A percentile compares a stretch with the other conserved stretches of the same genome.
Evolutionary conservation across 768 basidiomycete genomes (phyloP).

Genomic region (Lyophyllum shimeji): DNA sequence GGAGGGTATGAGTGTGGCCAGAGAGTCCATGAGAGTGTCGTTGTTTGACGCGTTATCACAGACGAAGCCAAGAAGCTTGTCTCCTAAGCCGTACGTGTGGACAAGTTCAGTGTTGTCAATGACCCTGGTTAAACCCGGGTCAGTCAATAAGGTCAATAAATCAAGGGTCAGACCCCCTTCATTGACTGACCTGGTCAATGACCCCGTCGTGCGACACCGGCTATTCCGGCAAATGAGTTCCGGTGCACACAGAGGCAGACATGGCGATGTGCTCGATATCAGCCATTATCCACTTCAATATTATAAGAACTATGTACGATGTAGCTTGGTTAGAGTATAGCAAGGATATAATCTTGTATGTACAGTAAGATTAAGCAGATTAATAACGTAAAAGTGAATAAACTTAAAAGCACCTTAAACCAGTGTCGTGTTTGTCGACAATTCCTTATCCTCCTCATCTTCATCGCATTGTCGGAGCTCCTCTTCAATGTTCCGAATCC

Average conservation of each 20-base stretch:
- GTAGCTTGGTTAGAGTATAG: not conserved
- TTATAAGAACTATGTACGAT: not conserved
- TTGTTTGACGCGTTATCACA: conserved; percentile 10
- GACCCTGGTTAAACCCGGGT: not conserved
- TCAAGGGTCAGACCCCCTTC: not conserved
- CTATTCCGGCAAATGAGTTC: not conserved
- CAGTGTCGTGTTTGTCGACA: not conserved
- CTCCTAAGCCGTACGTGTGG: no score
- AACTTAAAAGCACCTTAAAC: not conserved
- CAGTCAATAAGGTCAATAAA: not conserved
- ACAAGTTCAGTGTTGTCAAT: not conserved
- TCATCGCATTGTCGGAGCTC: not conserved
- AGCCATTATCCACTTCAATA: not conserved
- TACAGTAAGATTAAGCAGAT: not conserved
- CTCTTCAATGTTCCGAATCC: not conserved
- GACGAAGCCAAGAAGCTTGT: no score
- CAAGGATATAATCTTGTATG: not conserved
- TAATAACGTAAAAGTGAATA: not conserved
- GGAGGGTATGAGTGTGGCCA: not conserved
- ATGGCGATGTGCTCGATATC: not conserved
- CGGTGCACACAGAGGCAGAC: no score
- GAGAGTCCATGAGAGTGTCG: conserved; percentile 5
- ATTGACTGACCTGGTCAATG: conserved; percentile 1
- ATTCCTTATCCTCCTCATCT: not conserved
- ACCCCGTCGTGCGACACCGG: not conserved